A percentile compares a stretch with the other conserved stretches of the same genome.
Conservation (phyloP, 108 stramenopile genomes). For the Fragilaria radians region DNA sequence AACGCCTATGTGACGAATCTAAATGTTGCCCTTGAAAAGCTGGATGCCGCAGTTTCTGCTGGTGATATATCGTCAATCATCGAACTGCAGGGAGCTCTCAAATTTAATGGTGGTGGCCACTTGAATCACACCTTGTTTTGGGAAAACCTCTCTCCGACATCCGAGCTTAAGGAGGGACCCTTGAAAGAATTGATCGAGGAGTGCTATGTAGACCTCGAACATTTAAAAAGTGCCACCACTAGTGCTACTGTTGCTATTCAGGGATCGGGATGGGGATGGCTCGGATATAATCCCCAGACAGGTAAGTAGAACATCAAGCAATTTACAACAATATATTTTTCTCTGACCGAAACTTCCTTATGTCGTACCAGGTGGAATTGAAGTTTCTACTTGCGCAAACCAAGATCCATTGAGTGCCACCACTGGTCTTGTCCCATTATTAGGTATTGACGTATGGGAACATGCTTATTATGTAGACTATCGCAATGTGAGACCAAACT, state of each 20-base stretch:
- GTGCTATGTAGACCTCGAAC: slow-evolving; percentile 81
- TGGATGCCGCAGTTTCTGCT: slow-evolving; percentile 61
- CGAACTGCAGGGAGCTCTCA: slow-evolving; percentile 74
- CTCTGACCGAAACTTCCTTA: neutral
- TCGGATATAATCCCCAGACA: slow-evolving; percentile 83
- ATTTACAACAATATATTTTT: too few relatives aligned
- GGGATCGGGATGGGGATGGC: slow-evolving; percentile 99
- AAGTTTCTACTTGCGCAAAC: slow-evolving; percentile 85
- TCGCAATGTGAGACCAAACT: slow-evolving; percentile 96
- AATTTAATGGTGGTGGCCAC: slow-evolving; percentile 99
- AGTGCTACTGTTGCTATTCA: slow-evolving; percentile 88
- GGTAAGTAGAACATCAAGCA: slow-evolving; percentile 16
- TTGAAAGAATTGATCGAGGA: slow-evolving; percentile 66
- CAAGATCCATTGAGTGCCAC: slow-evolving; percentile 97
- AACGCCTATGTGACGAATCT: slow-evolving; percentile 87
- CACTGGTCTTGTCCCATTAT: slow-evolving; percentile 94
- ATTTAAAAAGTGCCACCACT: slow-evolving; percentile 66
- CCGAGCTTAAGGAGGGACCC: slow-evolving; percentile 26
- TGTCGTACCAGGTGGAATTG: slow-evolving; percentile 33
- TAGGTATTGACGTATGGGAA: slow-evolving; percentile 98
- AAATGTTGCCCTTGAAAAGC: slow-evolving; percentile 82
- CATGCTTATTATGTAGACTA: slow-evolving; percentile 91
- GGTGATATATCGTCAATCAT: slow-evolving; percentile 78
- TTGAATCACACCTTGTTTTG: slow-evolving; percentile 97
- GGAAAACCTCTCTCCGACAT: slow-evolving; percentile 49